A percentile compares a stretch with the other conserved stretches of the same genome.
These are phyloP conservation scores for Podaxis sp. DNA, from an alignment of 768 basidiomycete genomes.

Conservation along the genomic window DNA sequence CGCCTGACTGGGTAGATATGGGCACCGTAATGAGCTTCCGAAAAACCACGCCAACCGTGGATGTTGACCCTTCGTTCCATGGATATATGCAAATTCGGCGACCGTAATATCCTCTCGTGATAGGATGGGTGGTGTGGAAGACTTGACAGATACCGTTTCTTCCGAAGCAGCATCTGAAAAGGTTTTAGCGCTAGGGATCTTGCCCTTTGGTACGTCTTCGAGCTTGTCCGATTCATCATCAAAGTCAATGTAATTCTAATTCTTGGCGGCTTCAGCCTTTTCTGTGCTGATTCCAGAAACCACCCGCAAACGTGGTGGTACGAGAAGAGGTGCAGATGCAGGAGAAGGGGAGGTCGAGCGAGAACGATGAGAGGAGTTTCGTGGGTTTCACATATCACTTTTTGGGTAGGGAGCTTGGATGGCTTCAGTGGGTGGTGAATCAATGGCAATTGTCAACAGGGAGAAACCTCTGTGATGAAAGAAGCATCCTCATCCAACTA, in stretches of 20 bases:
- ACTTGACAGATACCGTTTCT: conserved; percentile 16
- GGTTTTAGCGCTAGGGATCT: conserved; percentile 38
- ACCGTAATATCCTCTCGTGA: conserved; percentile 25
- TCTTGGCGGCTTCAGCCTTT: conserved; percentile 73
- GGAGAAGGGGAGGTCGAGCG: conserved; percentile 36
- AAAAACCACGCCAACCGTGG: neutral
- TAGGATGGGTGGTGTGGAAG: conserved; percentile 24
- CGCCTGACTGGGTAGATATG: neutral
- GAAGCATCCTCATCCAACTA: conserved; percentile 44
- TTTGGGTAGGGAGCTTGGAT: conserved; percentile 21
- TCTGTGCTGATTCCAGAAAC: conserved; percentile 73
- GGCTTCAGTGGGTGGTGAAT: conserved; percentile 16
- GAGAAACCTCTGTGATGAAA: conserved; percentile 23
- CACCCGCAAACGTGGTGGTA: conserved; percentile 54
- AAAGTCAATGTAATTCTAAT: conserved; percentile 61
- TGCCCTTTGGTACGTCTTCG: conserved; percentile 68
- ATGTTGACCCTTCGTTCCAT: conserved; percentile 2
- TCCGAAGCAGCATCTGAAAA: conserved; percentile 23
- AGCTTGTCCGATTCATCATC: conserved; percentile 78
- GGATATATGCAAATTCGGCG: conserved; percentile 14
- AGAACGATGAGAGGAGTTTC: conserved; percentile 27
- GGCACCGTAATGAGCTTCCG: neutral
- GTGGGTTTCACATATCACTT: conserved; percentile 19
- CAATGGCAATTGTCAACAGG: conserved; percentile 10
- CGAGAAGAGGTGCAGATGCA: conserved; percentile 43